Conservation (phyloP, 345 rosid genomes). For the Gossypium turneri region DNA sequence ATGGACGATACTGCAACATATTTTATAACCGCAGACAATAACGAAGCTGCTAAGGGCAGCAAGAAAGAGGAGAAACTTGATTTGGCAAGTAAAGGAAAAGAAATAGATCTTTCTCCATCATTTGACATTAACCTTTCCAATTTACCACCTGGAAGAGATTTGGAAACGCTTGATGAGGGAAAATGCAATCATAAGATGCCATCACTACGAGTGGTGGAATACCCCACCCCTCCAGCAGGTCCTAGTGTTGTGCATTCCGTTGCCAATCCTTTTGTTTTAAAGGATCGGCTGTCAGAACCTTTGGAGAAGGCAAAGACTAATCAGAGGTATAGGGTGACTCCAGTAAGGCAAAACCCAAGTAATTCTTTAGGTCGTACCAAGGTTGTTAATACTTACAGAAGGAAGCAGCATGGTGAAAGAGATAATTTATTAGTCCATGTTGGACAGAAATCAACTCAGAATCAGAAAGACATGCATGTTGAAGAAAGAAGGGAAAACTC, state of each 20-base stretch:
- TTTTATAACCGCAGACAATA: constrained; percentile 17
- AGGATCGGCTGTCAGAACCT: constrained; percentile 27
- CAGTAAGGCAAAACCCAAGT: constrained; percentile 29
- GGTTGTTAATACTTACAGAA: constrained; percentile 29
- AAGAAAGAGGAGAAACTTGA: constrained; percentile 26
- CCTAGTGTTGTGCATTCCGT: constrained; percentile 11
- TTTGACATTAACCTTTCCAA: constrained; percentile 15
- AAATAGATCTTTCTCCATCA: constrained; percentile 6
- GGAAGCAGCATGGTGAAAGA: constrained; percentile 34
- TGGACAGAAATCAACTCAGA: constrained; percentile 33
- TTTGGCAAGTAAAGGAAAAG: constrained; percentile 19
- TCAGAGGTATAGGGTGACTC: constrained; percentile 24
- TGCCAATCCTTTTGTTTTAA: constrained; percentile 19
- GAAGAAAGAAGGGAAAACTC: constrained; percentile 41
- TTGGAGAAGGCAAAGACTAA: constrained; percentile 25
- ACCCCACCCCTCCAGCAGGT: constrained; percentile 15
- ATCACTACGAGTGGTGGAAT: constrained; percentile 20
- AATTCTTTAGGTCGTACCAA: constrained; percentile 31
- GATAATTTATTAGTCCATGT: constrained; percentile 18
- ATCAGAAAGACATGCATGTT: constrained; percentile 17
- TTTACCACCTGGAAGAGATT: constrained; percentile 30
- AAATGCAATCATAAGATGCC: constrained; percentile 23
- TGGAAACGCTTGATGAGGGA: constrained; percentile 21
- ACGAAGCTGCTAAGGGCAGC: constrained; percentile 7
- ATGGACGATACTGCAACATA: constrained; percentile 6